Percentiles rank a stretch among this genome's conserved stretches.
phyloP scores from a whole-genome alignment of 495 filamentous ascomycete genomes.

The Chaetomium cochliodes region DNA sequence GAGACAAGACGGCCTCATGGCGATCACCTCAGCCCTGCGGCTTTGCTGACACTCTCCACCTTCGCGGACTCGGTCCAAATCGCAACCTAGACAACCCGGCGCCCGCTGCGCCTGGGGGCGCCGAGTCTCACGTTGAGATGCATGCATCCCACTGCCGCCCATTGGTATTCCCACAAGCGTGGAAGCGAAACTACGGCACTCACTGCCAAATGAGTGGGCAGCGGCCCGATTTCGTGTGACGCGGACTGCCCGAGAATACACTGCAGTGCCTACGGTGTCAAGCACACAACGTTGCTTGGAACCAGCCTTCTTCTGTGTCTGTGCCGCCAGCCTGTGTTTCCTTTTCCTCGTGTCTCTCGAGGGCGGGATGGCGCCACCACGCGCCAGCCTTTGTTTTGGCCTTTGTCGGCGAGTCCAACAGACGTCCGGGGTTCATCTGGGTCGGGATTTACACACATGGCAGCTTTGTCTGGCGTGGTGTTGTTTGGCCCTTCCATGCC shows the following conservation, averaged over 20 bases:
- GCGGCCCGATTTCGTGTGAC: background rate
- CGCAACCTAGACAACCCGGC: background rate
- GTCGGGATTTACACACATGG: background rate
- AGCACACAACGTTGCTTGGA: conserved; percentile 1
- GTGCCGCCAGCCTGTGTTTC: background rate
- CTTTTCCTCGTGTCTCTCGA: background rate
- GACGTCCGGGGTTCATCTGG: background rate
- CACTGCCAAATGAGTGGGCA: background rate
- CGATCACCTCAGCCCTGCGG: conserved; percentile 11
- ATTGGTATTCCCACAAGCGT: background rate
- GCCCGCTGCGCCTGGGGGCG: background rate
- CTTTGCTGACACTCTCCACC: background rate
- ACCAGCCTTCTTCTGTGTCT: background rate
- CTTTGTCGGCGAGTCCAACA: conserved; percentile 6
- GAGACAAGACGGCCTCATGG: background rate
- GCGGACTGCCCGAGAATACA: background rate
- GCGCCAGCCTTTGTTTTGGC: conserved; percentile 5
- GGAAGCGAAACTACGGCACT: conserved; percentile 7
- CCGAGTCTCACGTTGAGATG: background rate
- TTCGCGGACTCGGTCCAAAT: background rate
- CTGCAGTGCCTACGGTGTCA: background rate
- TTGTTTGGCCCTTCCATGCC: background rate
- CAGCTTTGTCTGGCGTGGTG: conserved; percentile 9
- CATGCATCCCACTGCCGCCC: background rate
- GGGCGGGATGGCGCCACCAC: conserved; percentile 7